Base-by-base conservation (phyloP, 352 stramenopile species). In the Thraustochytrium striatum region DNA sequence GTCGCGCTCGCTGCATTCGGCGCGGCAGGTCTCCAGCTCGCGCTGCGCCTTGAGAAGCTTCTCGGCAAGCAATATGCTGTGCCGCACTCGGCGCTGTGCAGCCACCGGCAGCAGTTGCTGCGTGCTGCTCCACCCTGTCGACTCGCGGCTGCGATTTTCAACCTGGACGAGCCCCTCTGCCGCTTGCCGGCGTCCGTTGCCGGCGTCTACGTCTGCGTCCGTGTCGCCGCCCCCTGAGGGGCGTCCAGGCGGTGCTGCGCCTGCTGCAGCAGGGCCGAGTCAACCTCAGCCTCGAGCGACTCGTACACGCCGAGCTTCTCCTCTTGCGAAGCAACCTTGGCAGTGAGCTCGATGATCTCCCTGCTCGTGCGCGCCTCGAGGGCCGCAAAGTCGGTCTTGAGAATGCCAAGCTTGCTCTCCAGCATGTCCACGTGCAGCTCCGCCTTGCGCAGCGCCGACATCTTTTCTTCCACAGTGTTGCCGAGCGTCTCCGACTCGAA, bases 351-450 rank as follows among this genome's bases (percentile, higher is more conserved):
- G 13, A 75, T 13, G 28, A 75, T 61, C 9, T 30, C 32, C 30
- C 68, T 75, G 44, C 41, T 43, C 11, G 65, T 75, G 11, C 41
- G 44, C 9, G 65, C 38, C 39, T 75, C 65, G 50, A 75, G 65
- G 19, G 65, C 44, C n/a, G 65, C 44, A 25, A 75, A 75, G 44
- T 75, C 65, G 35, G 58, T 38, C 16, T 43, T 39, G 21, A 75
- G 32, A 39, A 75, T 75, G 35, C 68, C 41, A 21, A 75, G 52
- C 36, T 75, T 75, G 35, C 25, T 25, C 9, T 38, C 28, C n/a
- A 75, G 65, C 65, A 75, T 75, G n/a, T 75, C 41, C 41, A 61
- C 68, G 16, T 75, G 32, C n/a, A 75, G 61, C 65, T 75, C 65
- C n/a, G 61, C 30, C 52, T 75, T 75, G 43, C 65, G 65, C 25